phyloP scores from a whole-genome alignment of 306 rosid species.

The Cicer chorassanicum region DNA sequence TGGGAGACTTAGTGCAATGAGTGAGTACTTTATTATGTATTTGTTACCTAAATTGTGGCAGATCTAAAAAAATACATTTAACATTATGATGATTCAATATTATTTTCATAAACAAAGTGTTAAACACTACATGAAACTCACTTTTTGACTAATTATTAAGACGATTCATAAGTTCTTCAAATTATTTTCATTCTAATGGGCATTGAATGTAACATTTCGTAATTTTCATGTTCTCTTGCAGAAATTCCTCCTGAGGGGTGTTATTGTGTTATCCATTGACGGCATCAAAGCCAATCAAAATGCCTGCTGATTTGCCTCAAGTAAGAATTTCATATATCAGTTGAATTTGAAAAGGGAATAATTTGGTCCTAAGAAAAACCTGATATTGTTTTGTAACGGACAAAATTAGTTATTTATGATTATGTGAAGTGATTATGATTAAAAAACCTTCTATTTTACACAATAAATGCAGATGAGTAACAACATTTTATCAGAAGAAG shows the following conservation, averaged over 20 bases:
- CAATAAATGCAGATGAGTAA: constrained; percentile 49
- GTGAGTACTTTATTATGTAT: too few species aligned
- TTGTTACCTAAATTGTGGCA: too few species aligned
- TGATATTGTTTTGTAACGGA: not conserved
- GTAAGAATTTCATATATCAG: constrained; percentile 43
- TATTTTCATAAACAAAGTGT: too few species aligned
- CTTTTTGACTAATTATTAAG: too few species aligned
- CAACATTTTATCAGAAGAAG: constrained; percentile 36
- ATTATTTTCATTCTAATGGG: not conserved
- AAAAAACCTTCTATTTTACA: constrained; percentile 30
- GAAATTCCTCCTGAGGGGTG: constrained; percentile 51
- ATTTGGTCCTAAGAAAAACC: not conserved
- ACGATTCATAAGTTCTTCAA: too few species aligned
- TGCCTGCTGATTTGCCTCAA: constrained; percentile 48
- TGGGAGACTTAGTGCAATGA: not conserved
- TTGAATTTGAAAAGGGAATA: not conserved
- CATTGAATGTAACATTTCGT: not conserved
- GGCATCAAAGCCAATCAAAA: constrained; percentile 49
- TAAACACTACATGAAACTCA: too few species aligned
- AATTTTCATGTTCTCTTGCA: constrained; percentile 40
- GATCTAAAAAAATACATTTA: too few species aligned
- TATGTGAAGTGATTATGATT: constrained; percentile 32
- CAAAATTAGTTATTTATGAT: not conserved
- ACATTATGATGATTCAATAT: too few species aligned
- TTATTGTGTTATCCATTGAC: constrained; percentile 42